Conservation (phyloP, 192 early-diverging fungal species). For the Umbelopsis vinacea region DNA sequence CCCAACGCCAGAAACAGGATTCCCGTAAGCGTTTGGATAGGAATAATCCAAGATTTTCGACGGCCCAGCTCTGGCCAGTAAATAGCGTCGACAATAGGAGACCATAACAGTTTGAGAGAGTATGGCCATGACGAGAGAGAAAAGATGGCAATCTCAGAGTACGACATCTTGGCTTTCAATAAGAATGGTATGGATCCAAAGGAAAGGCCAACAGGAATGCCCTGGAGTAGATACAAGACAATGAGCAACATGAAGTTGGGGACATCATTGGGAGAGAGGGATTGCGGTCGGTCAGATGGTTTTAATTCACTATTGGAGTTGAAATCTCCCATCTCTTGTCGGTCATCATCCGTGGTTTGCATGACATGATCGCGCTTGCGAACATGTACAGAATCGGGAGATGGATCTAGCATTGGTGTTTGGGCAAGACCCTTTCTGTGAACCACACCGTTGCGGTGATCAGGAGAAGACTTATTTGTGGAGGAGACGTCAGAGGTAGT, state of each 20-base stretch:
- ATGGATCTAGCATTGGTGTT: constrained; percentile 17
- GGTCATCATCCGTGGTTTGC: neutral
- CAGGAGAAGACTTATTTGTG: constrained; percentile 20
- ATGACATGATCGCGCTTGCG: constrained; percentile 15
- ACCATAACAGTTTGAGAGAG: constrained; percentile 98
- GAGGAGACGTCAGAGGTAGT: constrained; percentile 21
- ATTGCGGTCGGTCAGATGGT: neutral
- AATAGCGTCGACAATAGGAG: constrained; percentile 93
- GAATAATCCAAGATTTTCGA: constrained; percentile 98
- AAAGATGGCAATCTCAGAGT: constrained; percentile 91
- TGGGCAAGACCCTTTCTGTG: neutral
- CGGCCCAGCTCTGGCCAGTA: constrained; percentile 84
- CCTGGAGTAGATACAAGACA: constrained; percentile 81
- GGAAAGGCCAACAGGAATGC: constrained; percentile 89
- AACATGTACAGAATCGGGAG: constrained; percentile 14
- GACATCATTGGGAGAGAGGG: neutral
- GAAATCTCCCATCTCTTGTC: constrained; percentile 6
- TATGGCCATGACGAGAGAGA: constrained; percentile 96
- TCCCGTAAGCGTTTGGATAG: constrained; percentile 90
- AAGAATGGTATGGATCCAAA: constrained; percentile 94
- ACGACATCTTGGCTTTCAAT: constrained; percentile 92
- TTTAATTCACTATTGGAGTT: neutral
- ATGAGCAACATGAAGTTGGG: neutral
- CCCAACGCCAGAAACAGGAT: constrained; percentile 81
- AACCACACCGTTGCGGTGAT: constrained; percentile 1